Percentiles rank a stretch among this genome's conserved stretches.
phyloP scores from a whole-genome alignment of 768 basidiomycete species.

The Tephrocybe rancida region DNA sequence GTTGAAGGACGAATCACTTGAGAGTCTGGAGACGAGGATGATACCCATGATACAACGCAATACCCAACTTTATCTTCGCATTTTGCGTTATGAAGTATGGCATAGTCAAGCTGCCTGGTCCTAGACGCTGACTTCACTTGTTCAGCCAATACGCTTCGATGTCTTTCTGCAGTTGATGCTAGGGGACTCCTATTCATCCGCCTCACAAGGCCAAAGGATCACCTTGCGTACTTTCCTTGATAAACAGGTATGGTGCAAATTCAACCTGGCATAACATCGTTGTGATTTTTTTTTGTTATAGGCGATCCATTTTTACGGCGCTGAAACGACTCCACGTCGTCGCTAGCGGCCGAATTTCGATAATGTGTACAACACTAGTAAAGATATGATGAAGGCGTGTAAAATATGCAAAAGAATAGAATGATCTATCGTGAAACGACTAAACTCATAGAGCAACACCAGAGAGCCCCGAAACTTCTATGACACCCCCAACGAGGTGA shows the following conservation, averaged over 20 bases:
- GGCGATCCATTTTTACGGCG: conserved; percentile 59
- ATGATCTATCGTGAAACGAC: too few relatives aligned
- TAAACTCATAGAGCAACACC: conserved; percentile 55
- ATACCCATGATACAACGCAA: conserved; percentile 45
- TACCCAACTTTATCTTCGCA: conserved; percentile 49
- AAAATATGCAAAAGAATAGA: neutral
- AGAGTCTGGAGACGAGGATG: conserved; percentile 44
- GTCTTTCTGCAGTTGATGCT: conserved; percentile 47
- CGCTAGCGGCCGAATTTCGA: neutral
- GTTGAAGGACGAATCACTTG: conserved; percentile 30
- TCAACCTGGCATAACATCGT: neutral
- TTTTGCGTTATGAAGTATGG: conserved; percentile 69
- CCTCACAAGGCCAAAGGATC: conserved; percentile 33
- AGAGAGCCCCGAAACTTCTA: conserved; percentile 88
- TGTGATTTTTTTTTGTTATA: conserved; percentile 19
- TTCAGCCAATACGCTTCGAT: conserved; percentile 61
- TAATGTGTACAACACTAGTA: neutral
- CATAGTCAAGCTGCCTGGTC: neutral
- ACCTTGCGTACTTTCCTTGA: conserved; percentile 57
- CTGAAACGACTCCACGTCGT: conserved; percentile 30
- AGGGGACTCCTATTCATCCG: conserved; percentile 22
- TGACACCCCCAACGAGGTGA: conserved; percentile 91
- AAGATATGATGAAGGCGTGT: conserved; percentile 8
- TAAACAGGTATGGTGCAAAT: conserved; percentile 41
- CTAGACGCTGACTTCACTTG: neutral